Percentiles rank a stretch among this genome's conserved stretches.
Conservation (phyloP, 305 asterid species). For the Fraxinus nigra region DNA sequence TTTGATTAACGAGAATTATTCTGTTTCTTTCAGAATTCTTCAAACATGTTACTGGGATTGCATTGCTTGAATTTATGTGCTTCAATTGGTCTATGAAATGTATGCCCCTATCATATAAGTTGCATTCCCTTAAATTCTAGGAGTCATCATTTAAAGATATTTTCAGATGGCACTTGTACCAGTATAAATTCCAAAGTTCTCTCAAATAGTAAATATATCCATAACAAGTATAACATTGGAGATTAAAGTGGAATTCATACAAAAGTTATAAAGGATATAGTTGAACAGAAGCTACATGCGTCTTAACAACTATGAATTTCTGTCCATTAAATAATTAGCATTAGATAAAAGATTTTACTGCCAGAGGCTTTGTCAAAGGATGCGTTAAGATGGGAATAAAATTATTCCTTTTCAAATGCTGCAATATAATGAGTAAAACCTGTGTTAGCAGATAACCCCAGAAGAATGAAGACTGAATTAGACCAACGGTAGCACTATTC, state of each 20-base stretch:
- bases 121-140: neutral
- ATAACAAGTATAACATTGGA: neutral
- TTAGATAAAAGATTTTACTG: neutral
- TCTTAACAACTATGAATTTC: neutral
- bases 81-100: neutral
- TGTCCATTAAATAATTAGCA: neutral
- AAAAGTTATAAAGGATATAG: neutral
- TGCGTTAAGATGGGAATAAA: neutral
- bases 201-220: neutral
- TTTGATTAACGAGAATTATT: neutral
- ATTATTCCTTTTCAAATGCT: neutral
- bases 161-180: neutral
- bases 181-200: neutral
- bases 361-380: neutral
- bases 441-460: conserved; percentile 99
- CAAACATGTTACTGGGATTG: neutral
- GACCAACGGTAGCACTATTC: conserved; percentile 97
- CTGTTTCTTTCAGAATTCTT: neutral
- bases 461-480: conserved; percentile 97
- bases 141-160: neutral
- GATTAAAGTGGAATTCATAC: neutral
- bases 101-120: neutral
- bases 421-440: conserved; percentile 41
- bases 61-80: neutral
- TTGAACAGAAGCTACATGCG: neutral